These are phyloP conservation scores for Yamadazyma kitorensis DNA, from an alignment of 805 yeast species.

Conservation along the genomic window DNA sequence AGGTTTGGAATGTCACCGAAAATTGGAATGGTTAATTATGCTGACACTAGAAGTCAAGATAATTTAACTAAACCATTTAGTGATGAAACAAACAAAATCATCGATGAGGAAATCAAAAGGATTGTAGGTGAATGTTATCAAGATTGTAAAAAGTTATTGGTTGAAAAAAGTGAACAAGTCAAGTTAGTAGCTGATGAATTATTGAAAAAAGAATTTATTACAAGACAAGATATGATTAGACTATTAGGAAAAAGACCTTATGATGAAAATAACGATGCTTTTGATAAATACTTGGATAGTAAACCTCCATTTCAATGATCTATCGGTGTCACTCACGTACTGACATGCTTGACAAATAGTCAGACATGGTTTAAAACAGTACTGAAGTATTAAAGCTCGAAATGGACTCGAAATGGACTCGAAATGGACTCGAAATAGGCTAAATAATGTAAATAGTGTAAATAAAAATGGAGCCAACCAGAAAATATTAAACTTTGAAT, in stretches of 20 bases:
- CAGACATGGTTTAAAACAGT: too few species aligned
- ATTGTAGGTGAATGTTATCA: slow-evolving; percentile 64
- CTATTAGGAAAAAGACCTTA: slow-evolving; percentile 76
- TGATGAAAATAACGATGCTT: slow-evolving; percentile 79
- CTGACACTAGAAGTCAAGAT: slow-evolving; percentile 46
- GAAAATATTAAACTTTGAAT: too few species aligned
- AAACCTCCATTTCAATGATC: slow-evolving; percentile 30
- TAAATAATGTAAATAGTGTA: too few species aligned
- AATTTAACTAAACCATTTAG: slow-evolving; percentile 73
- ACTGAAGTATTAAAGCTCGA: too few species aligned
- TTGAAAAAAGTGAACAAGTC: slow-evolving; percentile 58
- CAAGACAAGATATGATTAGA: slow-evolving; percentile 77
- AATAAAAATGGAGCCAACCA: too few species aligned
- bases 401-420: too few species aligned
- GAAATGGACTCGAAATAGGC: too few species aligned
- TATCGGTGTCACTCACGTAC: too few species aligned
- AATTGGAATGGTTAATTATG: slow-evolving; percentile 55
- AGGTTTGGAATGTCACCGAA: slow-evolving; percentile 86
- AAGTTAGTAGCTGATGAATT: slow-evolving; percentile 73
- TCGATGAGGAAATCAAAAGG: slow-evolving; percentile 67
- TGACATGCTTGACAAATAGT: too few species aligned
- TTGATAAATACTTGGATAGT: slow-evolving; percentile 77
- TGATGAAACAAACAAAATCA: slow-evolving; percentile 67
- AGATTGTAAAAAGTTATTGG: slow-evolving; percentile 55
- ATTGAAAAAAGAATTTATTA: slow-evolving; percentile 69